These are phyloP conservation scores for Cercospora canescens DNA, from an alignment of 2,329 filamentous ascomycete genomes.

Conservation along the genomic window DNA sequence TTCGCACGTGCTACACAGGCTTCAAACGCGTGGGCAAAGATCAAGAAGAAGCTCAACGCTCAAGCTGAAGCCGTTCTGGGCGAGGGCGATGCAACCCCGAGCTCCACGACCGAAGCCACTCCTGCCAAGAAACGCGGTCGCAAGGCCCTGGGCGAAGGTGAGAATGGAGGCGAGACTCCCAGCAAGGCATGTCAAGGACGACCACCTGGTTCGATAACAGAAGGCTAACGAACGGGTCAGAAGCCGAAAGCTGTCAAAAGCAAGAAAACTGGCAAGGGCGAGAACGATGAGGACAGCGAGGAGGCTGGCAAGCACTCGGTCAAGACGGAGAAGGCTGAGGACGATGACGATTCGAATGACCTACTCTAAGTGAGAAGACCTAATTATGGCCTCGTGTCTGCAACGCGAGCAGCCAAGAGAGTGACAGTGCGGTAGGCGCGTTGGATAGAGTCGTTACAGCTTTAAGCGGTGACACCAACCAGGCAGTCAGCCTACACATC, in stretches of 20 bases:
- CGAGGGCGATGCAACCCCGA: constrained; percentile 1
- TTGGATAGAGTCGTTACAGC: background rate
- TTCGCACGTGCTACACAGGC: constrained; percentile 13
- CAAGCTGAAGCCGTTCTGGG: constrained; percentile 10
- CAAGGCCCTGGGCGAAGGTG: constrained; percentile 16
- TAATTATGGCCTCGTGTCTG: too few species aligned
- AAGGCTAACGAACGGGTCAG: constrained; percentile 10
- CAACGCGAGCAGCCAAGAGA: too few species aligned
- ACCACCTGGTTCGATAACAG: background rate
- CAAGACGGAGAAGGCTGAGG: constrained; percentile 17
- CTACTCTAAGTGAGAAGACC: background rate
- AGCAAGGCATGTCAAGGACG: constrained; percentile 17
- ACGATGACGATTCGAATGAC: constrained; percentile 18
- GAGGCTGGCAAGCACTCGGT: background rate
- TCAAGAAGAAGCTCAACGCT: constrained; percentile 37
- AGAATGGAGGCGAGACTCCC: constrained; percentile 23
- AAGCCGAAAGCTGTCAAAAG: constrained; percentile 25
- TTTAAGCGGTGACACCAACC: background rate
- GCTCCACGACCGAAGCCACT: constrained; percentile 24
- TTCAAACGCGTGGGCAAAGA: constrained; percentile 34
- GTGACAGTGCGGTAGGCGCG: background rate
- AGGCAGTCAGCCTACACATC: background rate
- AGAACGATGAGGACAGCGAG: constrained; percentile 15
- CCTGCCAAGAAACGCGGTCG: constrained; percentile 23
- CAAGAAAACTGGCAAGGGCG: constrained; percentile 15